Percentiles rank a stretch among this genome's conserved stretches.
Evolutionary conservation across 306 rosid genomes (phyloP).

Genomic region (Inga leiocalycina): DNA sequence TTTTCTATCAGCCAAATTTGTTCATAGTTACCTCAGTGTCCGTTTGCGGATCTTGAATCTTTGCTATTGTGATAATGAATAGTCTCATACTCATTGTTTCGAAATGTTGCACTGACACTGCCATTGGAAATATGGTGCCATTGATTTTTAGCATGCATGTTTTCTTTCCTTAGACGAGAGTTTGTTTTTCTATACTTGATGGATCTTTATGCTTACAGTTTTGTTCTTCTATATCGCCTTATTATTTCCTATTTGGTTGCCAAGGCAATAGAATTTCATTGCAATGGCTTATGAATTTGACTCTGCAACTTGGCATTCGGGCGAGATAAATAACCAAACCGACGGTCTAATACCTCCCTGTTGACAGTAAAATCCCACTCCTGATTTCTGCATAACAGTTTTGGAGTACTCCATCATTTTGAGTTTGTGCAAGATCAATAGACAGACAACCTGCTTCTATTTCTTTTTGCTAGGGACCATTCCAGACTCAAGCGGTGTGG

Average conservation of each 20-base stretch:
- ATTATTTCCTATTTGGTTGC: not conserved
- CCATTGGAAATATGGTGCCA: constrained; percentile 19
- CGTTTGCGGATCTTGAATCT: constrained; percentile 17
- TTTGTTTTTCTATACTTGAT: not conserved
- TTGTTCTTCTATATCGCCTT: constrained; percentile 4
- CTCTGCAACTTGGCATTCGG: not conserved
- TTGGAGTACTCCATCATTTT: constrained; percentile 3
- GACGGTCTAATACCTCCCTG: constrained; percentile 1
- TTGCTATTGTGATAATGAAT: constrained; percentile 28
- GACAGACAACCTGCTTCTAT: not conserved
- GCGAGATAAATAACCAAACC: not conserved
- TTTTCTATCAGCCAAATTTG: constrained; percentile 39
- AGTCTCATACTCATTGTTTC: constrained; percentile 24
- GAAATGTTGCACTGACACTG: constrained; percentile 16
- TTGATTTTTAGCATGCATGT: constrained; percentile 24
- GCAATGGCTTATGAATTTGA: constrained; percentile 16
- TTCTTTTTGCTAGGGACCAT: not conserved
- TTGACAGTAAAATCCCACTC: not conserved
- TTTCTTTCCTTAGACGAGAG: constrained; percentile 7
- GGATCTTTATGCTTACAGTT: constrained; percentile 13
- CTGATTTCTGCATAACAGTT: not conserved
- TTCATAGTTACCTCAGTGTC: constrained; percentile 31
- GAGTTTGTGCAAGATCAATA: not conserved
- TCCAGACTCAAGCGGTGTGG: not conserved
- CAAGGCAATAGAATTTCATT: constrained; percentile 19